Percentiles rank a stretch among this genome's conserved stretches.
Evolutionary conservation across 2,329 filamentous ascomycete genomes (phyloP).

Genomic region (Dothistroma septosporum): DNA sequence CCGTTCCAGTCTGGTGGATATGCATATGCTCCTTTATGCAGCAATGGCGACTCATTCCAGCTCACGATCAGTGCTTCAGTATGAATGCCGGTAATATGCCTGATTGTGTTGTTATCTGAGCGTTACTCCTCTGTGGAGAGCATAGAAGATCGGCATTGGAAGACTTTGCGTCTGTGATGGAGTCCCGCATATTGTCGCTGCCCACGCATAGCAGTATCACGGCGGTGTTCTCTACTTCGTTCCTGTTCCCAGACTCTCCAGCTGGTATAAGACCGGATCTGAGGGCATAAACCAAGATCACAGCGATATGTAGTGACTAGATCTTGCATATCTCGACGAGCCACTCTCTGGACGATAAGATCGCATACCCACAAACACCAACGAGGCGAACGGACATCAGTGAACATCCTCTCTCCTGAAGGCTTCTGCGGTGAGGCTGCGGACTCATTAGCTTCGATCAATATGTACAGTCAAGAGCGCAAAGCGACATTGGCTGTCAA

Average conservation of each 20-base stretch:
- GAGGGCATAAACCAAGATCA: not conserved
- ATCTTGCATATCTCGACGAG: not conserved
- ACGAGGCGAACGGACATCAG: not conserved
- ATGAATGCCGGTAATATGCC: not conserved
- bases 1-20: not conserved
- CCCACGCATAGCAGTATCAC: not conserved
- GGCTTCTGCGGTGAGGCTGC: not conserved
- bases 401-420: not conserved
- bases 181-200: not conserved
- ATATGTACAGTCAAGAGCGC: slow-evolving; percentile 4
- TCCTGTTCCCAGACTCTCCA: not conserved
- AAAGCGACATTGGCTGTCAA: slow-evolving; percentile 17
- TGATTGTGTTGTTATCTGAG: not conserved
- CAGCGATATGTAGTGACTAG: not conserved
- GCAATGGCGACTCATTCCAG: not conserved
- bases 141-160: not conserved
- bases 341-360: not conserved
- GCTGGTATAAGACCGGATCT: not conserved
- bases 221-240: not conserved
- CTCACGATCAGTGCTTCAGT: not conserved
- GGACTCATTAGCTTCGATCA: not conserved
- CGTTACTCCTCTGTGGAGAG: not conserved
- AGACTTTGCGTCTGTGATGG: not conserved
- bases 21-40: not conserved
- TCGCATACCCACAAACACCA: not conserved